Evolutionary conservation across 2,329 filamentous ascomycete species (phyloP), one percentile per base, ranked within the genome.

Genomic region (Drechslerella stenobrocha): DNA sequence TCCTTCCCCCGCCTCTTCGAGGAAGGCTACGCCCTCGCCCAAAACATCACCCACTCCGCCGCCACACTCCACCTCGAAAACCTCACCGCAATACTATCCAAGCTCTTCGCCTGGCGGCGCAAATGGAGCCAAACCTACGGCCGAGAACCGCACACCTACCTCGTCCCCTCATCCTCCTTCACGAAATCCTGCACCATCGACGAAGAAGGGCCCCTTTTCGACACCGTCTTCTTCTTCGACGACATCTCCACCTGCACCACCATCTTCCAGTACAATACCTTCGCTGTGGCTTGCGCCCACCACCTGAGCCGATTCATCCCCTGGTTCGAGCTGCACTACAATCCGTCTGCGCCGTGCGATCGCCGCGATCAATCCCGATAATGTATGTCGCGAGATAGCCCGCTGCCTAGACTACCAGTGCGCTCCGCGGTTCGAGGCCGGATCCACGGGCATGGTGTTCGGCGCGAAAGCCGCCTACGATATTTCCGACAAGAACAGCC

Each of bases 221-320:
- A 67, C 1, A 55, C 50, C 5, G 35, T 67, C n/a, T 44, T 67
- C 13, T 67, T 46, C 23, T 67, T 53, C 30, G 55, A 67, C 47
- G 60, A 67, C 37, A 28, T 67, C 23, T 67, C 63, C 2, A 47
- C 58, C n/a, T 67, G 50, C n/a, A 67, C 63, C 2, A 67, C 63
- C 0, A n/a, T 60, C 3, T 67, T 55, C 37, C 55, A 67, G 20
- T 67, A 67, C 35, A 34, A 55, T 24, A 30, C 51, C 7, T 55
- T 55, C 23, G 45, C 56, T 24, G 13, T 67, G 11, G n/a, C 60
- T 4, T 3, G 60, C 13, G 47, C 52, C n/a, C 46, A 45, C 23
- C 55, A 67, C 18, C 15, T 60, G 15, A 24, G 42, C 6, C 46
- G 40, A 24, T 60, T 67, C 15, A 45, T 67, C 7, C 63, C 63